phyloP scores from a whole-genome alignment of 2,329 filamentous ascomycete genomes.

The Claviceps cyperi region DNA sequence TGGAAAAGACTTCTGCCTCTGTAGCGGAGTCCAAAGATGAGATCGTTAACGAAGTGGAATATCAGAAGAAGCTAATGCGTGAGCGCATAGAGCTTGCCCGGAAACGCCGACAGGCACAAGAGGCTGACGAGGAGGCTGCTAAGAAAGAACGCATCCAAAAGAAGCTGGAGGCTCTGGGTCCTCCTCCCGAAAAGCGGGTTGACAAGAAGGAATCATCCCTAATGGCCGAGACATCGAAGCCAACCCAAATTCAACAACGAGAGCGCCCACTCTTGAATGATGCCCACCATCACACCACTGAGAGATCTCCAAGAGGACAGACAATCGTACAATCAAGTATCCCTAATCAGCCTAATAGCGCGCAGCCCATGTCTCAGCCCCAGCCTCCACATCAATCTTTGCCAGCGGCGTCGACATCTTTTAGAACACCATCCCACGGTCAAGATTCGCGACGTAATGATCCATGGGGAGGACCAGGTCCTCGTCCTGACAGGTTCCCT shows the following conservation, averaged over 20 bases:
- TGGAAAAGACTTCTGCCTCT: conserved; percentile 19
- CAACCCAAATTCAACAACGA: conserved; percentile 22
- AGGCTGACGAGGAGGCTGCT: conserved; percentile 58
- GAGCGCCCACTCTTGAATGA: conserved; percentile 11
- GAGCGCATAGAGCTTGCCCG: conserved; percentile 56
- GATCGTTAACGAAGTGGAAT: conserved; percentile 42
- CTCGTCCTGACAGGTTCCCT: conserved; percentile 33
- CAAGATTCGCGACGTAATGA: conserved; percentile 19
- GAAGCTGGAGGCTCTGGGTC: conserved; percentile 57
- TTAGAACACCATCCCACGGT: conserved; percentile 18
- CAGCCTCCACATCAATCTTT: conserved; percentile 8
- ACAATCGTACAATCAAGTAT: conserved; percentile 1
- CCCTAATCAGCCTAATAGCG: conserved; percentile 1
- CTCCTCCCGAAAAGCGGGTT: conserved; percentile 45
- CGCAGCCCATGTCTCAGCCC: conserved; percentile 4
- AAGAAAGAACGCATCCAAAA: conserved; percentile 55
- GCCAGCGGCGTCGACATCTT: conserved; percentile 6
- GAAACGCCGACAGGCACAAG: conserved; percentile 52
- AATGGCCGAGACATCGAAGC: conserved; percentile 25
- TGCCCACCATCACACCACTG: conserved; percentile 3
- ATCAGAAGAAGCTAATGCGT: conserved; percentile 58
- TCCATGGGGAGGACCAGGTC: conserved; percentile 23
- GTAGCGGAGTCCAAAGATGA: conserved; percentile 15
- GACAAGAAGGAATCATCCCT: conserved; percentile 34
- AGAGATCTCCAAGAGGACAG: neutral